Conservation (phyloP, 208 protist species). For the Entamoeba histolytica region DNA sequence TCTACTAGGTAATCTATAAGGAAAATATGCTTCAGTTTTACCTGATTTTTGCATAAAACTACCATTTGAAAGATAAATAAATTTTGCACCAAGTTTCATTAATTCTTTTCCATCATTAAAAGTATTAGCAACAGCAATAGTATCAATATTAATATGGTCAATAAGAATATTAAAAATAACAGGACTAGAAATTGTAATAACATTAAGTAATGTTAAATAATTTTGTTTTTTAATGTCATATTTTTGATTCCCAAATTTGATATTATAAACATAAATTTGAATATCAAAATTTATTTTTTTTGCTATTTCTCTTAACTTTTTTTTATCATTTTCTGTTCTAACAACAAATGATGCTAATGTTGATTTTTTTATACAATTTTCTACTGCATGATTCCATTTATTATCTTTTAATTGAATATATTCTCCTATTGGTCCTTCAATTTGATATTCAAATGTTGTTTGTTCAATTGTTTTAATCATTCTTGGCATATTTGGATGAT, state of each 20-base stretch:
- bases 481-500: neutral
- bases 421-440: neutral
- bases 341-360: neutral
- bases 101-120: neutral
- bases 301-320: neutral
- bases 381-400: neutral
- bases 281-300: neutral
- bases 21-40: neutral
- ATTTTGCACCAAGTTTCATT: neutral
- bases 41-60: neutral
- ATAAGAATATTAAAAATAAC: neutral
- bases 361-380: neutral
- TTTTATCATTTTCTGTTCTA: neutral
- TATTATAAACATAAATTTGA: neutral
- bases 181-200: neutral
- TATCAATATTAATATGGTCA: neutral
- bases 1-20: neutral
- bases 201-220: neutral
- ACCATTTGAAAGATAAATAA: neutral
- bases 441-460: neutral
- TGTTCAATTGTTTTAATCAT: neutral
- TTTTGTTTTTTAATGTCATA: neutral
- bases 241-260: neutral
- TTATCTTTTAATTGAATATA: neutral
- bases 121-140: neutral